phyloP scores from a whole-genome alignment of 768 basidiomycete genomes.

The Mycena crocata region DNA sequence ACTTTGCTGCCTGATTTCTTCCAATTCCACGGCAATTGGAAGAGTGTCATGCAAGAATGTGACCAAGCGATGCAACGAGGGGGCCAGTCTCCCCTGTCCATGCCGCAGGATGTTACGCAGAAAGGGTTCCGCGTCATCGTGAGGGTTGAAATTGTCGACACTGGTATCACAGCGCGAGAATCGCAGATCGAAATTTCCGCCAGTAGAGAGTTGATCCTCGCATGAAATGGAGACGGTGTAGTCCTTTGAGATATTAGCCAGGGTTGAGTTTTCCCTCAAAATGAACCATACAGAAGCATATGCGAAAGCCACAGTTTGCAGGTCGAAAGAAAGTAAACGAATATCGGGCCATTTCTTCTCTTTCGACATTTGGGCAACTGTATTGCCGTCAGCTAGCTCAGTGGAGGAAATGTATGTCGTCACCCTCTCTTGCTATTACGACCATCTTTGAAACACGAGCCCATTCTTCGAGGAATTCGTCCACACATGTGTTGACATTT shows the following conservation, averaged over 20 bases:
- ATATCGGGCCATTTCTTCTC: slow-evolving; percentile 79
- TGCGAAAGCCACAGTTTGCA: slow-evolving; percentile 92
- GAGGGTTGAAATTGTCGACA: slow-evolving; percentile 69
- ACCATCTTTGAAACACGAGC: slow-evolving; percentile 93
- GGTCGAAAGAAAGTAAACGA: slow-evolving; percentile 87
- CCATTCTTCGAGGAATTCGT: slow-evolving; percentile 94
- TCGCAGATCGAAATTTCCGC: slow-evolving; percentile 78
- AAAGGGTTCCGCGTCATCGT: slow-evolving; percentile 81
- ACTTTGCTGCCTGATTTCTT: slow-evolving; percentile 58
- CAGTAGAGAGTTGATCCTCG: slow-evolving; percentile 77
- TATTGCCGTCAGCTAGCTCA: slow-evolving; percentile 1
- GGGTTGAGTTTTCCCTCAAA: neutral
- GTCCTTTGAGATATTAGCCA: slow-evolving; percentile 55
- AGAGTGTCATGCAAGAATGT: slow-evolving; percentile 80
- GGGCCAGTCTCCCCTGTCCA: slow-evolving; percentile 71
- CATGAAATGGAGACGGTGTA: slow-evolving; percentile 85
- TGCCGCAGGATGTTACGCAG: slow-evolving; percentile 77
- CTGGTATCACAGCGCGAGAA: slow-evolving; percentile 66
- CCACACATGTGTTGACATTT: slow-evolving; percentile 88
- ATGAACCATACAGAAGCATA: slow-evolving; percentile 67
- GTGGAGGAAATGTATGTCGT: slow-evolving; percentile 3
- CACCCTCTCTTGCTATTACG: slow-evolving; percentile 91
- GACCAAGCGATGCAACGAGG: slow-evolving; percentile 75
- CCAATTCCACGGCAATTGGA: slow-evolving; percentile 80
- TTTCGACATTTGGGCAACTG: slow-evolving; percentile 88